Evolutionary conservation across 2,329 filamentous ascomycete genomes (phyloP).

Genomic region (Ambrosiella xylebori): DNA sequence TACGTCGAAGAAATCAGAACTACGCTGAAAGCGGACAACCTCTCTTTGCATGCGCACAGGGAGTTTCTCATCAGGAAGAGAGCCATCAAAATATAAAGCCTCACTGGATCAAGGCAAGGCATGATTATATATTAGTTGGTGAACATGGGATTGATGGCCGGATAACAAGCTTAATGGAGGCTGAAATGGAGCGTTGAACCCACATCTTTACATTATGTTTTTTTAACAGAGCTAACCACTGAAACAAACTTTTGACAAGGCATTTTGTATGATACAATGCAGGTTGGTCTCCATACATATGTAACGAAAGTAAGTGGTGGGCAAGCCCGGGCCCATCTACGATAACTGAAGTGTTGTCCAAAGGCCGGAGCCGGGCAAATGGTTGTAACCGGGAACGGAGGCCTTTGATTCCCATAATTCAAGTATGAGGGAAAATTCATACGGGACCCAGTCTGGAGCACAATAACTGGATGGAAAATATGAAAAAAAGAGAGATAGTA

Average conservation of each 20-base stretch:
- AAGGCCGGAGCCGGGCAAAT: constrained; percentile 27
- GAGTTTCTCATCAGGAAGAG: constrained; percentile 51
- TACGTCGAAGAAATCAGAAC: constrained; percentile 17
- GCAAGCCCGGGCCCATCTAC: constrained; percentile 70
- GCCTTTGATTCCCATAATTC: constrained; percentile 42
- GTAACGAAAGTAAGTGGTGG: constrained; percentile 27
- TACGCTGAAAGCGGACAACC: constrained; percentile 12
- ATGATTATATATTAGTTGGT: not conserved
- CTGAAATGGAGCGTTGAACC: constrained; percentile 13
- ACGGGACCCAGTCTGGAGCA: no score
- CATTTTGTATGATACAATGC: constrained; percentile 31
- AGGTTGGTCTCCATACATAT: not conserved
- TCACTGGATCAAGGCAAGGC: constrained; percentile 26
- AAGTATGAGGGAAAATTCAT: no score
- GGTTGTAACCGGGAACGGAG: constrained; percentile 35
- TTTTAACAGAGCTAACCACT: constrained; percentile 45
- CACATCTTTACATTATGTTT: constrained; percentile 44
- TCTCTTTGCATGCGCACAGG: constrained; percentile 39
- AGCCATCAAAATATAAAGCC: constrained; percentile 74
- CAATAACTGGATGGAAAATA: no score
- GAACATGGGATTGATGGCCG: not conserved
- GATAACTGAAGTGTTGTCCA: constrained; percentile 29
- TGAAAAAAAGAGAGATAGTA: no score
- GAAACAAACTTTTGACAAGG: constrained; percentile 39
- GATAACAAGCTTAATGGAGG: not conserved